These are phyloP conservation scores for Metrosideros polymorpha DNA, from an alignment of 441 rosid genomes.

Conservation along the genomic window DNA sequence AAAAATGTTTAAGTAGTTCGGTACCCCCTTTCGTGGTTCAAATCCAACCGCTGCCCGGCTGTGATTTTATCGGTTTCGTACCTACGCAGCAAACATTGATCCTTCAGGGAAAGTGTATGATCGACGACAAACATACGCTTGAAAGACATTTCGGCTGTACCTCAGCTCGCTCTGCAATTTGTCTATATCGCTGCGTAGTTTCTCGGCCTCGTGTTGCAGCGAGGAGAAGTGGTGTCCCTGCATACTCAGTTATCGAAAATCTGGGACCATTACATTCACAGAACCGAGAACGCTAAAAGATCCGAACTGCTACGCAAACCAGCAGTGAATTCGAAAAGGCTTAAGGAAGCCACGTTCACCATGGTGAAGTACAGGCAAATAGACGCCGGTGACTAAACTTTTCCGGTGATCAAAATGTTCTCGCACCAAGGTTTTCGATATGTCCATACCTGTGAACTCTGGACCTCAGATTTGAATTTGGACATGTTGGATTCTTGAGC, in stretches of 20 bases:
- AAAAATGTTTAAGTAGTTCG: neutral
- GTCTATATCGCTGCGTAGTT: constrained; percentile 46
- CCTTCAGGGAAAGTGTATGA: neutral
- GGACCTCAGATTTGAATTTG: constrained; percentile 52
- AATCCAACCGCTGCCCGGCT: constrained; percentile 54
- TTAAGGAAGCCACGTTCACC: neutral
- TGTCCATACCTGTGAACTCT: constrained; percentile 38
- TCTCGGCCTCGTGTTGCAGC: constrained; percentile 61
- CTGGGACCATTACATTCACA: neutral
- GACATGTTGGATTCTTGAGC: constrained; percentile 48
- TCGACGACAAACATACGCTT: neutral
- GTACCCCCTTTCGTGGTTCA: constrained; percentile 63
- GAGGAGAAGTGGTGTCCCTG: constrained; percentile 48
- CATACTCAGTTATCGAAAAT: constrained; percentile 1
- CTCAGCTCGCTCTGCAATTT: constrained; percentile 50
- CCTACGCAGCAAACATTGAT: constrained; percentile 14
- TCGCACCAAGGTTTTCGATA: neutral
- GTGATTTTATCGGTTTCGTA: constrained; percentile 56
- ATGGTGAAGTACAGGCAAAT: neutral
- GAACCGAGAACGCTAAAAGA: neutral
- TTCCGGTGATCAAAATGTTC: neutral
- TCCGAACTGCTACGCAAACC: neutral
- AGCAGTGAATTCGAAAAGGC: neutral
- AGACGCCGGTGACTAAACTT: neutral
- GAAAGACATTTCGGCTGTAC: constrained; percentile 14